phyloP scores from a whole-genome alignment of 306 rosid species.

The Fagus sylvatica region DNA sequence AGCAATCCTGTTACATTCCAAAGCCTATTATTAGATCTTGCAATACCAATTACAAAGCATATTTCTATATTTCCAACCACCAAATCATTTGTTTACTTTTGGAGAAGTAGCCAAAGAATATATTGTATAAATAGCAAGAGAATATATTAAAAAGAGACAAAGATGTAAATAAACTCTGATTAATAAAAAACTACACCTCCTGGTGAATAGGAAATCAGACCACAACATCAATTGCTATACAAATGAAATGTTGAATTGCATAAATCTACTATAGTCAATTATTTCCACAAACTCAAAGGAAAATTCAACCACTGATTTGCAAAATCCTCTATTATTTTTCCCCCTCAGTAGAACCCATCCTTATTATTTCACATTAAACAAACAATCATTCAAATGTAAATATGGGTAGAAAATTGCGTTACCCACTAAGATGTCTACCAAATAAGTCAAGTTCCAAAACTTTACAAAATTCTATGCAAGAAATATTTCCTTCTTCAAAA shows the following conservation, averaged over 20 bases:
- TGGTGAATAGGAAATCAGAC: not conserved
- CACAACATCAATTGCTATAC: not conserved
- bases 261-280: not conserved
- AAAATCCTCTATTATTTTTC: not conserved
- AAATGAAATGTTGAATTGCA: not conserved
- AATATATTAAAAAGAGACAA: not conserved
- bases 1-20: constrained; percentile 82
- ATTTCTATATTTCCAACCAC: not conserved
- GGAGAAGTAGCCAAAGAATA: not conserved
- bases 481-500: not conserved
- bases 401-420: not conserved
- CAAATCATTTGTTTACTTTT: not conserved
- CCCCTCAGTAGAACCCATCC: not conserved
- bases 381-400: not conserved
- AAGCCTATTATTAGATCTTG: constrained; percentile 31
- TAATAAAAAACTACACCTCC: not conserved
- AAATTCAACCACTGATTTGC: not conserved
- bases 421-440: not conserved
- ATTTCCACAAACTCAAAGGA: not conserved
- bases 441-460: not conserved
- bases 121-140: not conserved
- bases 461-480: not conserved
- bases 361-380: too few relatives aligned
- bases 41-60: constrained; percentile 6
- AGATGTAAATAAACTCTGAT: not conserved